Base-by-base conservation (phyloP, 164 flowering plant genomes). In the Santalum album region DNA sequence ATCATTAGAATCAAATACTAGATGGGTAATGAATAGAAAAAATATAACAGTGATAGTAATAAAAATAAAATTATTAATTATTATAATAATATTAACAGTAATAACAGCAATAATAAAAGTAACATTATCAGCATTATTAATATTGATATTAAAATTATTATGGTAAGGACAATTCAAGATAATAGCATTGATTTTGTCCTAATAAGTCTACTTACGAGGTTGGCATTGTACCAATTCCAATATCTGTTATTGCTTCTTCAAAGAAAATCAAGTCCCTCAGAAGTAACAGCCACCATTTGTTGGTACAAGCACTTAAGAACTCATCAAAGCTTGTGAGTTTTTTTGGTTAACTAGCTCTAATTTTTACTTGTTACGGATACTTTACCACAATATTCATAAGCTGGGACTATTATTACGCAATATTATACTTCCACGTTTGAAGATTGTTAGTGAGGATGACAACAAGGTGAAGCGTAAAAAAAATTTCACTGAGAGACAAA, bases 261-360 rank as follows among this genome's bases (percentile, higher is more conserved):
- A 94, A 89, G 83, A 94, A 81, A 66, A 81, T 90, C 51, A 94
- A 85, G 67, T 67, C 90, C 62, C 80, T 87, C 21, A 64, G 67
- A 26, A 70, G 53, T 48, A 79, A 14, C 42, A 38, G 71, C 57
- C 67, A 76, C 60, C 71, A 81, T 39, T 64, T 77, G 73, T 73
- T 94, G 40, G 74, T 71, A 1, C 83, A 83, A 63, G 96, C 95
- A 51, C 79, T 94, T 20, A 74, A 69, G 12, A 63, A 82, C 58
- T 94, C 99, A 57, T 59, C 89, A 53, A 85, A 82, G 67, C 90
- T 94, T 58, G 99, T 94, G 69, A 73, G 82, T 25, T 56, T 25
- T n/a, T 57, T 45, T 25, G n/a, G n/a, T n/a, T n/a, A n/a, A n/a
- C n/a, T n/a, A n/a, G n/a, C n/a, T n/a, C n/a, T n/a, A n/a, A n/a